Percentiles rank a stretch among this genome's conserved stretches.
Conservation (phyloP, 2,329 filamentous ascomycete genomes). For the Curvularia verruculosa region DNA sequence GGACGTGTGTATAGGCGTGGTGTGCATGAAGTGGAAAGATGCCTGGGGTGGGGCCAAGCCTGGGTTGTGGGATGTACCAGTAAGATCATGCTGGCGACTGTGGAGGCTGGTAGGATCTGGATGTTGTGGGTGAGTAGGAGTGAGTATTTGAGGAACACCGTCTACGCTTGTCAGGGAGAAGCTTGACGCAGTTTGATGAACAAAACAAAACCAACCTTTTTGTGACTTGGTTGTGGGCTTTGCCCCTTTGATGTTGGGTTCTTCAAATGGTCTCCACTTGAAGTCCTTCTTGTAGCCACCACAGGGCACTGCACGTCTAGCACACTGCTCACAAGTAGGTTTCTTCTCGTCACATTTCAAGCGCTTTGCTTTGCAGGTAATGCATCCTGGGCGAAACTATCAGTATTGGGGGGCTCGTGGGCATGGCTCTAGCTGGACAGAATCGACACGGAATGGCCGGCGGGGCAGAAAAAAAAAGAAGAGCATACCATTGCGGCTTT, state of each 20-base stretch:
- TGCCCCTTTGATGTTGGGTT: slow-evolving; percentile 59
- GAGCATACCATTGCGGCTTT: slow-evolving; percentile 73
- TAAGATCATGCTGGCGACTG: slow-evolving; percentile 16
- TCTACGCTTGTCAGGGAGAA: slow-evolving; percentile 22
- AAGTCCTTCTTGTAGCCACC: slow-evolving; percentile 78
- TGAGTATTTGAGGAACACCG: slow-evolving; percentile 13
- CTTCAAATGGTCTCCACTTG: slow-evolving; percentile 75
- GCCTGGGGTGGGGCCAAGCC: slow-evolving; percentile 23
- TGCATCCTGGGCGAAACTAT: slow-evolving; percentile 62
- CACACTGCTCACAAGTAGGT: slow-evolving; percentile 70
- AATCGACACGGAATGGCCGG: neutral
- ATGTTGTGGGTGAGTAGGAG: slow-evolving; percentile 10
- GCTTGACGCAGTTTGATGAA: neutral
- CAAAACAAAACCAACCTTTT: slow-evolving; percentile 52
- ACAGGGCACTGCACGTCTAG: slow-evolving; percentile 67
- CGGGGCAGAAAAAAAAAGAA: neutral
- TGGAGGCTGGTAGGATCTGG: slow-evolving; percentile 1
- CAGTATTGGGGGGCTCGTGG: slow-evolving; percentile 11
- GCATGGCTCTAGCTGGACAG: neutral
- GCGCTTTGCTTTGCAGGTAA: slow-evolving; percentile 75
- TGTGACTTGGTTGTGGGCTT: slow-evolving; percentile 54
- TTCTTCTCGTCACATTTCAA: slow-evolving; percentile 77
- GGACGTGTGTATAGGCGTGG: slow-evolving; percentile 14
- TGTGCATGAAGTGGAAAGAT: slow-evolving; percentile 16
- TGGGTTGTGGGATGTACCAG: slow-evolving; percentile 12